Percentiles rank a stretch among this genome's conserved stretches.
Evolutionary conservation across 2,329 filamentous ascomycete genomes (phyloP).

Genomic region (Trichoderma arundinaceum): DNA sequence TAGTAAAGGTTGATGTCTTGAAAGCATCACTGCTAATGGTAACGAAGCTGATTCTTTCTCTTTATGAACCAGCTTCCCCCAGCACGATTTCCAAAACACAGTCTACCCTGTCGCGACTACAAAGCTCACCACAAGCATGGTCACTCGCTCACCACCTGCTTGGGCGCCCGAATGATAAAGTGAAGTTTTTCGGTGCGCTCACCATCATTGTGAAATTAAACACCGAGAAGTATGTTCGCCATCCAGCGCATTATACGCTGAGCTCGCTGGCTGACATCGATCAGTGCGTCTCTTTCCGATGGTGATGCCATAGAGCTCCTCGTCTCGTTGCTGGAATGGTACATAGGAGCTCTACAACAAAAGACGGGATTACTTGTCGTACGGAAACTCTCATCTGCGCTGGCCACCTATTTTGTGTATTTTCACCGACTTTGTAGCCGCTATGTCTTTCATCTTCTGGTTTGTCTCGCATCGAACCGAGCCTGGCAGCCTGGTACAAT

Average conservation of each 20-base stretch:
- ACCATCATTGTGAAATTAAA: conserved; percentile 96
- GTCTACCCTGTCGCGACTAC: conserved; percentile 76
- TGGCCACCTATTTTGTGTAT: conserved; percentile 76
- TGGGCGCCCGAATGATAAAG: conserved; percentile 69
- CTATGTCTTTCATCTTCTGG: conserved; percentile 65
- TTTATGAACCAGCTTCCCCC: conserved; percentile 60
- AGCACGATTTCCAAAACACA: conserved; percentile 62
- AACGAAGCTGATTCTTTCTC: conserved; percentile 54
- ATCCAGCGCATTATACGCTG: neutral
- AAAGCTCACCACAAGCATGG: conserved; percentile 84
- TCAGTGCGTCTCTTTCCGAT: conserved; percentile 57
- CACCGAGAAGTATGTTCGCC: conserved; percentile 70
- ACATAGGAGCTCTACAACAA: conserved; percentile 59
- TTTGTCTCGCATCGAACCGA: conserved; percentile 55
- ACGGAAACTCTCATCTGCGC: conserved; percentile 76
- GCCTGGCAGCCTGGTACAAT: conserved; percentile 36
- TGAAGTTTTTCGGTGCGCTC: conserved; percentile 90
- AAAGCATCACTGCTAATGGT: conserved; percentile 32
- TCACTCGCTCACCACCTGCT: conserved; percentile 79
- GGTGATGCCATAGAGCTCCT: conserved; percentile 65
- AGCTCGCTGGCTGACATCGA: conserved; percentile 6
- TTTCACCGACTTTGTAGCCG: conserved; percentile 70
- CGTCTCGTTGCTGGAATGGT: conserved; percentile 66
- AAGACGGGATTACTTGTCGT: conserved; percentile 65
- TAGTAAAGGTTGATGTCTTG: neutral